Percentiles rank a stretch among this genome's conserved stretches.
phyloP scores from a whole-genome alignment of 2,329 filamentous ascomycete genomes.

The Huntiella omanensis region DNA sequence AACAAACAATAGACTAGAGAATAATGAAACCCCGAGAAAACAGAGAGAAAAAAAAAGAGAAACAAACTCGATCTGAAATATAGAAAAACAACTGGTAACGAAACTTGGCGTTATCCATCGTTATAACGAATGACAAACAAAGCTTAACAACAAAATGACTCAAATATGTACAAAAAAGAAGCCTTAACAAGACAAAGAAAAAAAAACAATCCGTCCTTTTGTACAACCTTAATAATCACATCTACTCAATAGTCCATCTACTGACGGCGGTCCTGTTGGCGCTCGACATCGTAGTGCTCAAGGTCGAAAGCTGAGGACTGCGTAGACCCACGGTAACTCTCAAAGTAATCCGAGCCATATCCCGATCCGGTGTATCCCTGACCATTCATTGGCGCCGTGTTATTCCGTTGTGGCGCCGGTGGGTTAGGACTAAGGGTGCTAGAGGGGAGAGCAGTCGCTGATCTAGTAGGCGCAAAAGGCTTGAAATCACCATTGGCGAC shows the following conservation, averaged over 20 bases:
- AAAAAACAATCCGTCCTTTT: background rate
- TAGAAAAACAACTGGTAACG: background rate
- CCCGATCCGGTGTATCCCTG: slow-evolving; percentile 11
- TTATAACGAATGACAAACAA: background rate
- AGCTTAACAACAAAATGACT: background rate
- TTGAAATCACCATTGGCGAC: slow-evolving; percentile 2
- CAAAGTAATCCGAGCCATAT: slow-evolving; percentile 14
- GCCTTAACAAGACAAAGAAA: background rate
- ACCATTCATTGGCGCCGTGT: slow-evolving; percentile 22
- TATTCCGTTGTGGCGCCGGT: slow-evolving; percentile 24
- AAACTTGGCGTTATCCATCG: too few species aligned
- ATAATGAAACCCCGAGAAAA: background rate
- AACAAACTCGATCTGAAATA: background rate
- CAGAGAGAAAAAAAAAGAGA: slow-evolving; percentile 2
- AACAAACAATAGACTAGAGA: background rate
- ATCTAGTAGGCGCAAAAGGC: slow-evolving; percentile 11
- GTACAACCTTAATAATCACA: background rate
- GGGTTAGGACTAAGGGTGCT: background rate
- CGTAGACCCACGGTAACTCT: slow-evolving; percentile 8
- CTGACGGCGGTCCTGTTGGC: slow-evolving; percentile 1
- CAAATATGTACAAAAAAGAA: background rate
- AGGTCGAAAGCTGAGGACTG: slow-evolving; percentile 9
- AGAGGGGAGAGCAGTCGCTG: slow-evolving; percentile 9
- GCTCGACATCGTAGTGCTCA: slow-evolving; percentile 8
- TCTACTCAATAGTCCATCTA: background rate